Percentiles rank a stretch among this genome's conserved stretches.
Evolutionary conservation across 495 filamentous ascomycete genomes (phyloP).

Genomic region (Cercophora newfieldiana): DNA sequence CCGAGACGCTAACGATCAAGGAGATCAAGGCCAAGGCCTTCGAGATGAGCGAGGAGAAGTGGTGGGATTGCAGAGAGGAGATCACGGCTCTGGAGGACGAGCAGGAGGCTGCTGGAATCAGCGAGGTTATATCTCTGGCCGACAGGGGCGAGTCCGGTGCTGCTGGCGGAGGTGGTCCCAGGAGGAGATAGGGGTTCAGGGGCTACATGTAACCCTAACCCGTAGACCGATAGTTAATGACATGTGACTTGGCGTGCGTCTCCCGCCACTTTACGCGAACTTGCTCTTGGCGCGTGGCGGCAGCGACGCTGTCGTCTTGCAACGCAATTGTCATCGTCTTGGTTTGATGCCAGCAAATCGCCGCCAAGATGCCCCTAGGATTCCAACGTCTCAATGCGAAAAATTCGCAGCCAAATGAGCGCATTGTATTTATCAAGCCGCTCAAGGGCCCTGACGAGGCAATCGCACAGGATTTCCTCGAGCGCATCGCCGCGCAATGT

Average conservation of each 20-base stretch:
- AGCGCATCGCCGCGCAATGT: constrained; percentile 76
- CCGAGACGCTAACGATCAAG: constrained; percentile 72
- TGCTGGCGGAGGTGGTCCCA: constrained; percentile 48
- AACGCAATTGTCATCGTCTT: not conserved
- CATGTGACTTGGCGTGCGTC: constrained; percentile 17
- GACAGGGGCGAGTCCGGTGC: constrained; percentile 59
- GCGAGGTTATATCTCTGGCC: constrained; percentile 85
- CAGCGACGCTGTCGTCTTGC: not conserved
- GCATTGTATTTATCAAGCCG: constrained; percentile 76
- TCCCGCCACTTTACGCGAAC: constrained; percentile 1
- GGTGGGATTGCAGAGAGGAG: constrained; percentile 98
- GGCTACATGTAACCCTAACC: constrained; percentile 3
- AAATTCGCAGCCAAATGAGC: constrained; percentile 63
- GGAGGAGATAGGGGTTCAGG: constrained; percentile 31
- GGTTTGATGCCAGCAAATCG: not conserved
- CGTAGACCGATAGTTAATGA: constrained; percentile 21
- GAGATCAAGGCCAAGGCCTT: constrained; percentile 90
- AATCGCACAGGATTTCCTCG: constrained; percentile 67
- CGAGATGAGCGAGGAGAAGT: constrained; percentile 86
- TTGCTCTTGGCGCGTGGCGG: constrained; percentile 1
- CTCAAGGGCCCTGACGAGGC: constrained; percentile 58
- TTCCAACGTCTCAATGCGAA: constrained; percentile 68
- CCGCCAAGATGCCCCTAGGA: constrained; percentile 60
- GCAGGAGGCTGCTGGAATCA: constrained; percentile 92
- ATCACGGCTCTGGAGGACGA: constrained; percentile 91